Percentiles rank a stretch among this genome's conserved stretches.
Conservation (phyloP, 805 yeast species). For the Lipomyces anomalus region DNA sequence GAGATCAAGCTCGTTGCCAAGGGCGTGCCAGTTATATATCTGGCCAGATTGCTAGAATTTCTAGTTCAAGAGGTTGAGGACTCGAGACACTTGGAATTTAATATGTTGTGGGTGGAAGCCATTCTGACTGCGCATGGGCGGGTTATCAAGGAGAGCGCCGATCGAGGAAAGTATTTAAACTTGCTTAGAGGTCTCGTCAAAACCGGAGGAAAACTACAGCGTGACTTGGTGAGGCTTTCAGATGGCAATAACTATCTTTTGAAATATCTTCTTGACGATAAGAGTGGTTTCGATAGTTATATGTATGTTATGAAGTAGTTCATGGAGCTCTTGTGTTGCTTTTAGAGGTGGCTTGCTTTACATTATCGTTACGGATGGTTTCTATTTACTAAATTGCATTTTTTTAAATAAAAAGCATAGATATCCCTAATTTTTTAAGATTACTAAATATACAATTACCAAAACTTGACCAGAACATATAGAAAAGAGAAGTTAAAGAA, state of each 20-base stretch:
- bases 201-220: slow-evolving; percentile 7
- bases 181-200: slow-evolving; percentile 19
- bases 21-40: slow-evolving; percentile 73
- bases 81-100: slow-evolving; percentile 79
- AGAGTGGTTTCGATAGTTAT: slow-evolving; percentile 8
- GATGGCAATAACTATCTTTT: slow-evolving; percentile 17
- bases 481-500: neutral
- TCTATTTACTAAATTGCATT: neutral
- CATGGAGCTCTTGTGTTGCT: neutral
- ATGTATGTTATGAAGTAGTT: slow-evolving; percentile 3
- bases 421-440: neutral
- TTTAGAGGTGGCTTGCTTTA: neutral
- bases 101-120: slow-evolving; percentile 71
- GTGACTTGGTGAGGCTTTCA: slow-evolving; percentile 13
- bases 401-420: neutral
- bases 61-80: slow-evolving; percentile 63
- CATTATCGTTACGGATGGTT: neutral
- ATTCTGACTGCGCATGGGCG: slow-evolving; percentile 70
- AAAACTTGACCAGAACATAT: neutral
- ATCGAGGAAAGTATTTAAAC: slow-evolving; percentile 53
- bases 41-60: slow-evolving; percentile 59
- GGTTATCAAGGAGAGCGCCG: slow-evolving; percentile 55
- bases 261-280: slow-evolving; percentile 12
- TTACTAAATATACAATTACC: neutral
- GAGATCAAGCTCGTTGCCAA: slow-evolving; percentile 63